Conservation (phyloP, 208 protist genomes). For the Novymonas esmeraldas region DNA sequence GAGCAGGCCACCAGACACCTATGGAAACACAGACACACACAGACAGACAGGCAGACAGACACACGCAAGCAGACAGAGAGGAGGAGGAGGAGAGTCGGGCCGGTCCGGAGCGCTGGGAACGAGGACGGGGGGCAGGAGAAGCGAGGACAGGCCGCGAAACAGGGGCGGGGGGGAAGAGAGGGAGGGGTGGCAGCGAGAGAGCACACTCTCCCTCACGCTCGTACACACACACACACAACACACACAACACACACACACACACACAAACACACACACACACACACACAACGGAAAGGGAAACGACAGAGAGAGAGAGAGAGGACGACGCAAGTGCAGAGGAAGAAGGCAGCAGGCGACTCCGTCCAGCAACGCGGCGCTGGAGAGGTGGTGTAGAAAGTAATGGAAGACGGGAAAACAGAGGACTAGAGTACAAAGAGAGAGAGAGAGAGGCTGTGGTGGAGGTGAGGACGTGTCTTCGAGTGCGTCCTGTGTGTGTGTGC, state of each 20-base stretch:
- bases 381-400: not conserved
- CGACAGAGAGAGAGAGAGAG: slow-evolving; percentile 4
- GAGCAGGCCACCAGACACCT: no score
- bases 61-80: no score
- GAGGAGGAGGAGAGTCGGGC: no score
- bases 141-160: no score
- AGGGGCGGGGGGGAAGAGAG: not conserved
- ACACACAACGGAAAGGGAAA: not conserved
- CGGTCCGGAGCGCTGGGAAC: no score
- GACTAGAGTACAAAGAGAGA: not conserved
- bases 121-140: no score
- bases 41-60: no score
- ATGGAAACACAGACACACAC: no score
- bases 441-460: not conserved
- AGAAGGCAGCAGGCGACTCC: not conserved
- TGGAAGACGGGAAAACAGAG: not conserved
- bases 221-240: not conserved
- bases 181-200: not conserved
- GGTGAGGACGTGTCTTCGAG: not conserved
- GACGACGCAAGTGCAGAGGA: not conserved
- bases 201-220: not conserved
- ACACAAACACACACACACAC: not conserved
- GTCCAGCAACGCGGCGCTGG: no score
- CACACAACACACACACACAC: not conserved
- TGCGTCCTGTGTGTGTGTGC: slow-evolving; percentile 4